These are phyloP conservation scores for Crithidia brevicula DNA, from an alignment of 208 protist genomes.

Conservation along the genomic window DNA sequence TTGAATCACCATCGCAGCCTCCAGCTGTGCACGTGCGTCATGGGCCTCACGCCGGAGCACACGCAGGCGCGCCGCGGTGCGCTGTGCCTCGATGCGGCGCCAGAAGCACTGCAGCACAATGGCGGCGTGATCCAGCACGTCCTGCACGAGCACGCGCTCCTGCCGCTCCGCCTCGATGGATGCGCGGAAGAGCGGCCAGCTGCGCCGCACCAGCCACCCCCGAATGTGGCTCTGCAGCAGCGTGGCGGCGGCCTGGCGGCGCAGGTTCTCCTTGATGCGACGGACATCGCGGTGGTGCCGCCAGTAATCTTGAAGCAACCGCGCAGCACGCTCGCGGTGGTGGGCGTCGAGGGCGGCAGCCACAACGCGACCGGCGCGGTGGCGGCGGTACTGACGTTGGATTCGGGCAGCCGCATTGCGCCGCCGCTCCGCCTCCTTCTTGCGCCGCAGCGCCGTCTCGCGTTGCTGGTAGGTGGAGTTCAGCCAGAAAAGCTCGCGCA, in stretches of 20 bases:
- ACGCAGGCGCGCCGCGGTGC: slow-evolving; percentile 27
- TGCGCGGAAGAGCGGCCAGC: slow-evolving; percentile 47
- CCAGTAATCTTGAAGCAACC: slow-evolving; percentile 72
- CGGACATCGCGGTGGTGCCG: slow-evolving; percentile 35
- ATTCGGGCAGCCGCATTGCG: slow-evolving; percentile 52
- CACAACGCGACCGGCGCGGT: slow-evolving; percentile 36
- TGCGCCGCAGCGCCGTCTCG: slow-evolving; percentile 42
- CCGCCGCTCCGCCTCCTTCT: slow-evolving; percentile 23
- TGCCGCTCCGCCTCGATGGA: slow-evolving; percentile 35
- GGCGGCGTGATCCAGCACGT: slow-evolving; percentile 63
- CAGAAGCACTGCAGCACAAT: slow-evolving; percentile 81
- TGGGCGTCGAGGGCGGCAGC: slow-evolving; percentile 13
- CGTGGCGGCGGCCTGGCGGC: slow-evolving; percentile 47
- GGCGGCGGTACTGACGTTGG: slow-evolving; percentile 55
- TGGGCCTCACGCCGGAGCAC: slow-evolving; percentile 25
- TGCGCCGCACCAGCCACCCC: slow-evolving; percentile 66
- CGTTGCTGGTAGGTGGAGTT: slow-evolving; percentile 48
- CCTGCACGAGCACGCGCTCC: slow-evolving; percentile 45
- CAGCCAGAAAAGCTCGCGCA: slow-evolving; percentile 88
- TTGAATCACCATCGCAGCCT: slow-evolving; percentile 79
- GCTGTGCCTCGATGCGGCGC: slow-evolving; percentile 49
- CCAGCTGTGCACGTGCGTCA: slow-evolving; percentile 31
- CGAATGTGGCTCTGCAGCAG: slow-evolving; percentile 73
- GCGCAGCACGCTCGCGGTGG: slow-evolving; percentile 29
- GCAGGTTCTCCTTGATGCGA: slow-evolving; percentile 34